Conservation (phyloP, 345 rosid genomes). For the Hevea brasiliensis region DNA sequence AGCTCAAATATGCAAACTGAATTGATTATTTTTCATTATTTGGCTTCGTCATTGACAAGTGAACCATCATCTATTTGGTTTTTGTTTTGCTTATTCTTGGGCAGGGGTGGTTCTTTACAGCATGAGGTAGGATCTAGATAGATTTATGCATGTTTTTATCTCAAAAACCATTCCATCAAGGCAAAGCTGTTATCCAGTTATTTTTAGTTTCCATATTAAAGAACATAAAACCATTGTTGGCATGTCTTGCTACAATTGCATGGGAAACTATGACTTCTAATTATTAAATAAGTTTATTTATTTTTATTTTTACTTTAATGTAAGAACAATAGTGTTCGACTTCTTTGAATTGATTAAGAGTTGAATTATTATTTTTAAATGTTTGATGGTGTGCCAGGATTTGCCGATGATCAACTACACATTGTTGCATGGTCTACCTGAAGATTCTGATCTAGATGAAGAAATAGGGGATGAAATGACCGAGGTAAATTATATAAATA, state of each 20-base stretch:
- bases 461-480: conserved; percentile 31
- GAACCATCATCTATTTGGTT: neutral
- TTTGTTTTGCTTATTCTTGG: conserved; percentile 1
- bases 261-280: no score
- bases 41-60: neutral
- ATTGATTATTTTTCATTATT: neutral
- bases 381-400: conserved; percentile 23
- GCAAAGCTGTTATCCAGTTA: neutral
- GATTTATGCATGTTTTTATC: neutral
- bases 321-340: no score
- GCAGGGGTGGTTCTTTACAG: conserved; percentile 9
- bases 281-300: no score
- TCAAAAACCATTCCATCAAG: no score
- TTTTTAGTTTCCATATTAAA: neutral
- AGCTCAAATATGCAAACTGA: neutral
- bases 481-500: conserved; percentile 30
- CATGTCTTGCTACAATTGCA: no score
- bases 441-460: conserved; percentile 1
- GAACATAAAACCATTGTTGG: no score
- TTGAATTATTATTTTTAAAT: no score
- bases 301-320: no score
- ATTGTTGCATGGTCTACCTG: conserved; percentile 8
- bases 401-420: conserved; percentile 9
- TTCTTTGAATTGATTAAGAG: no score
- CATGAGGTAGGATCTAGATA: conserved; percentile 23